Base-by-base conservation (phyloP, 495 filamentous ascomycete genomes). In the Xylaria longipes region DNA sequence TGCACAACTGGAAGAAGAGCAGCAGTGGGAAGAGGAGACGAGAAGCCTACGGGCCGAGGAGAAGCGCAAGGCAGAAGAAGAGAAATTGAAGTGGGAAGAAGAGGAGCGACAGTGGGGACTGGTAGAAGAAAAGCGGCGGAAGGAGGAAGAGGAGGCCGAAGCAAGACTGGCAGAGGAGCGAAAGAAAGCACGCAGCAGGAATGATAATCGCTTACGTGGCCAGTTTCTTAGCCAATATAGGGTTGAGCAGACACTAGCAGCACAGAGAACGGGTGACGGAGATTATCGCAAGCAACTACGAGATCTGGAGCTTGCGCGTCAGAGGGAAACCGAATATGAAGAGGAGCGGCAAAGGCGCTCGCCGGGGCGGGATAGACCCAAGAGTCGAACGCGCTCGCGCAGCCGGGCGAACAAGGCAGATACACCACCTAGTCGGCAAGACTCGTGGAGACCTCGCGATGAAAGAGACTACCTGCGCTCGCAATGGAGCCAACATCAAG, bases 201-300 rank as follows among this genome's bases (percentile, higher is more conserved):
- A 85, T 70, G 91, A 94, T 75, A 80, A 83, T 50, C 89, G 90
- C 69, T 86, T 97, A 39, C 90, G 91, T 71, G 94, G 94, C 8
- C 94, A 97, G 78, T 94, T 91, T 74, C 87, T 97, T 27, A 94
- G 92, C 74, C 92, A 97, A 74, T 97, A 97, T 77, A 92, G 93
- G 80, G 89, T 89, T 25, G 88, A 90, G 66, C 82, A 89, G 68
- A 74, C 75, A 67, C 62, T 75, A 71, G 48, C 66, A 67, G 77
- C 74, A 8, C 76, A 84, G 68, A 75, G 71, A 60, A 73, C 75
- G 52, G 75, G 69, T 12, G 79, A 81, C 5, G 74, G 75, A 25
- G 76, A 78, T 15, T 80, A 87, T 78, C 90, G 98, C 69, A 87
- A 88, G 72, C 89, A 97, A 75, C 86, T 98, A 80, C 86, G 89